These are phyloP conservation scores for Lagerstroemia speciosa DNA, from an alignment of 345 rosid genomes.

Conservation along the genomic window DNA sequence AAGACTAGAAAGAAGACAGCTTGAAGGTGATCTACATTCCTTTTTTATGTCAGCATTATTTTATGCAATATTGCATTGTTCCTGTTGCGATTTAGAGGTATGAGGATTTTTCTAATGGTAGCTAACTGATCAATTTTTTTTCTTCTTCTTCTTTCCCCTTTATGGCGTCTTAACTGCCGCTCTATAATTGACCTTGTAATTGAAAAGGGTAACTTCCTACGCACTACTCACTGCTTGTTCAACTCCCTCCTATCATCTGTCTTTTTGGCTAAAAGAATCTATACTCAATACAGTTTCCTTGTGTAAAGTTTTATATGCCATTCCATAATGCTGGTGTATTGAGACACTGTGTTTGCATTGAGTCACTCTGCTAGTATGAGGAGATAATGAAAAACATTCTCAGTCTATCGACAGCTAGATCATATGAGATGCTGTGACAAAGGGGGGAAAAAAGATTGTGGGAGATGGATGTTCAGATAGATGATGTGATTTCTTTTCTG, in stretches of 20 bases:
- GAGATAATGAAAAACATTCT: too few relatives aligned
- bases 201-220: not conserved
- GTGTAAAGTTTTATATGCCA: not conserved
- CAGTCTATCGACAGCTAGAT: too few relatives aligned
- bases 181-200: not conserved
- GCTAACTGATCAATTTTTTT: not conserved
- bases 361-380: too few relatives aligned
- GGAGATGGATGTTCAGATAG: not conserved
- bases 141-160: not conserved
- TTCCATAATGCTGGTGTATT: too few relatives aligned
- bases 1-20: constrained; percentile 57
- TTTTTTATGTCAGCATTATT: too few relatives aligned
- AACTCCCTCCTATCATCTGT: not conserved
- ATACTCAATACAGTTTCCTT: not conserved
- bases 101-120: too few relatives aligned
- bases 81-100: too few relatives aligned
- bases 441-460: too few relatives aligned
- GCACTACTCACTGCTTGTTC: not conserved
- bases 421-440: too few relatives aligned
- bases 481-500: not conserved
- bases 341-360: too few relatives aligned
- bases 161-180: not conserved
- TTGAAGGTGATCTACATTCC: constrained; percentile 63
- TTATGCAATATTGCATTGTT: too few relatives aligned
- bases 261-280: not conserved